These are phyloP conservation scores for Nannizziopsis arthrosporioides DNA, from an alignment of 2,329 filamentous ascomycete genomes.

Conservation along the genomic window DNA sequence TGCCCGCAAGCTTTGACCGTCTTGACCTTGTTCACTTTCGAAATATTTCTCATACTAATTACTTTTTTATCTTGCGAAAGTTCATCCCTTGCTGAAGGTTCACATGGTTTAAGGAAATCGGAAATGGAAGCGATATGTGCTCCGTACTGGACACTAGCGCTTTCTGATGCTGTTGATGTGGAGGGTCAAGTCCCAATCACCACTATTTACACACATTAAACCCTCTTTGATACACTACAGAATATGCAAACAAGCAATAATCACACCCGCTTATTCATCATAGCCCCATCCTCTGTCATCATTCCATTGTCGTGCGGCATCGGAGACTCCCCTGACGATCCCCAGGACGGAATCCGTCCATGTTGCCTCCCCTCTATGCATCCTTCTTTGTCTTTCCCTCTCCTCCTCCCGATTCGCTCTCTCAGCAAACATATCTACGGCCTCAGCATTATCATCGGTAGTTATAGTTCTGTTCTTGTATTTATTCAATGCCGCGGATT, in stretches of 20 bases:
- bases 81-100: too few relatives aligned
- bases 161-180: too few relatives aligned
- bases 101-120: too few relatives aligned
- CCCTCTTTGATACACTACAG: too few relatives aligned
- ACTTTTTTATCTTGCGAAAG: too few relatives aligned
- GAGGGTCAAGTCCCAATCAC: too few relatives aligned
- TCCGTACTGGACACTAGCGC: too few relatives aligned
- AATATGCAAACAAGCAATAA: neutral
- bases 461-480: constrained; percentile 16
- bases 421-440: neutral
- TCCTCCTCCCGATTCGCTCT: constrained; percentile 13
- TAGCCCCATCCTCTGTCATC: constrained; percentile 18
- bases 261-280: constrained; percentile 12
- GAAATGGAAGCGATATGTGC: too few relatives aligned
- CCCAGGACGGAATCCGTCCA: constrained; percentile 54
- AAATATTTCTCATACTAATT: too few relatives aligned
- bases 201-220: too few relatives aligned
- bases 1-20: too few relatives aligned
- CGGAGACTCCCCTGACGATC: constrained; percentile 59
- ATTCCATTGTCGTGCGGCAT: constrained; percentile 35
- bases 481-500: constrained; percentile 26
- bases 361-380: constrained; percentile 18
- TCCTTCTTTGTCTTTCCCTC: constrained; percentile 14
- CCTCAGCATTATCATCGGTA: constrained; percentile 14
- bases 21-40: too few relatives aligned